Conservation (phyloP, 148 eudicot genomes). For the Chenopodium suecicum region DNA sequence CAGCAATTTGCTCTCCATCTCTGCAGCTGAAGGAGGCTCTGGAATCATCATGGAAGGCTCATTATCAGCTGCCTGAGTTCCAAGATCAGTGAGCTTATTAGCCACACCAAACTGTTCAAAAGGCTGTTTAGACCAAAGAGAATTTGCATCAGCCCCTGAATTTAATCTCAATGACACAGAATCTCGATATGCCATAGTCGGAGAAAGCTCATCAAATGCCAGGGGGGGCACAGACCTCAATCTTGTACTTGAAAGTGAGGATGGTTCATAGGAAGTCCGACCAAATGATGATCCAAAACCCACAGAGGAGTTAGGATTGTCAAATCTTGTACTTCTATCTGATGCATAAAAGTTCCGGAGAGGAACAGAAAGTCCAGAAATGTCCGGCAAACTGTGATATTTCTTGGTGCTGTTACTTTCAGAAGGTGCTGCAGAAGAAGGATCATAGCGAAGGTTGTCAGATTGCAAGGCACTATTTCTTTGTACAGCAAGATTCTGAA, state of each 20-base stretch:
- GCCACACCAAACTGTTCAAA: conserved; percentile 82
- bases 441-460: conserved; percentile 40
- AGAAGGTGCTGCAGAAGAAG: conserved; percentile 34
- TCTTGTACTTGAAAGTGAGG: conserved; percentile 39
- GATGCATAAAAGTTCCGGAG: conserved; percentile 36
- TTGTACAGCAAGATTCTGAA: conserved; percentile 55
- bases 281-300: conserved; percentile 45
- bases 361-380: conserved; percentile 66
- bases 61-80: conserved; percentile 30
- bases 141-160: conserved; percentile 50
- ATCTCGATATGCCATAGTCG: conserved; percentile 51
- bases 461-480: conserved; percentile 58
- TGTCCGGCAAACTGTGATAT: conserved; percentile 85
- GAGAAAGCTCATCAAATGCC: conserved; percentile 57
- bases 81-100: conserved; percentile 29
- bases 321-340: conserved; percentile 43
- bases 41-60: conserved; percentile 30
- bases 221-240: conserved; percentile 46
- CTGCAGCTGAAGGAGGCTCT: conserved; percentile 49
- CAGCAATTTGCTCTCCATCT: conserved; percentile 67
- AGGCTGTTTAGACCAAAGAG: conserved; percentile 74
- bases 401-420: conserved; percentile 57
- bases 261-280: conserved; percentile 36
- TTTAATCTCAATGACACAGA: conserved; percentile 41
- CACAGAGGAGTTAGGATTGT: conserved; percentile 32